These are phyloP conservation scores for Fusarium sublunatum DNA, from an alignment of 2,329 filamentous ascomycete genomes.

Conservation along the genomic window DNA sequence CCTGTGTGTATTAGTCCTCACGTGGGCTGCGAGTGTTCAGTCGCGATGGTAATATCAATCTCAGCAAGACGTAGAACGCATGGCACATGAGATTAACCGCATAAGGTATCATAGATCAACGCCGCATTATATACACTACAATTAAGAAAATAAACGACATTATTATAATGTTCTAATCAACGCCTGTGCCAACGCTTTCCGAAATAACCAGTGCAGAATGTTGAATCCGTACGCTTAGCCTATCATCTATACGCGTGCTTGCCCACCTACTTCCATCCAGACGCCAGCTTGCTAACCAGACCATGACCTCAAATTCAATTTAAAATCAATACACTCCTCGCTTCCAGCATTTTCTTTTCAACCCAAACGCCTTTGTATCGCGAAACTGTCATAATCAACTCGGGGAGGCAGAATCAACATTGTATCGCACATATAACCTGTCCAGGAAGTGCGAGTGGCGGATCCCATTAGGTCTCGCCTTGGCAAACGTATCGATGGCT, in stretches of 20 bases:
- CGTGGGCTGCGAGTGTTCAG: too few relatives aligned
- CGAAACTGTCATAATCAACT: not conserved
- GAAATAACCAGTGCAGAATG: not conserved
- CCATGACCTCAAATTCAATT: not conserved
- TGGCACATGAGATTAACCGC: not conserved
- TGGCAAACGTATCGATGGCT: conserved; percentile 82
- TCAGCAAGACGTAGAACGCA: too few relatives aligned
- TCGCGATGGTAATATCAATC: too few relatives aligned
- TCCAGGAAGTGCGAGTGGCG: conserved; percentile 91
- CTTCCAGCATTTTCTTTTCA: not conserved
- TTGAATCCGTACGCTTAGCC: conserved; percentile 6
- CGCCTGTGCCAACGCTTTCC: not conserved
- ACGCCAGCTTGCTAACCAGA: conserved; percentile 15
- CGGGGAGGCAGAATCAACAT: conserved; percentile 42
- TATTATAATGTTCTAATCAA: not conserved
- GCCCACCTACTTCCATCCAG: not conserved
- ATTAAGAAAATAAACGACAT: not conserved
- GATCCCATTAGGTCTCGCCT: conserved; percentile 81
- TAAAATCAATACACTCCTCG: not conserved
- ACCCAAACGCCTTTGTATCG: not conserved
- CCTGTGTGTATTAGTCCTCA: too few relatives aligned
- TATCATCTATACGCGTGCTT: conserved; percentile 13
- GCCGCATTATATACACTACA: not conserved
- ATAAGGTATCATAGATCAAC: not conserved
- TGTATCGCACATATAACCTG: conserved; percentile 81